Evolutionary conservation across 768 basidiomycete species (phyloP), one percentile per base, ranked within the genome.

Genomic region (Serendipita sp.): DNA sequence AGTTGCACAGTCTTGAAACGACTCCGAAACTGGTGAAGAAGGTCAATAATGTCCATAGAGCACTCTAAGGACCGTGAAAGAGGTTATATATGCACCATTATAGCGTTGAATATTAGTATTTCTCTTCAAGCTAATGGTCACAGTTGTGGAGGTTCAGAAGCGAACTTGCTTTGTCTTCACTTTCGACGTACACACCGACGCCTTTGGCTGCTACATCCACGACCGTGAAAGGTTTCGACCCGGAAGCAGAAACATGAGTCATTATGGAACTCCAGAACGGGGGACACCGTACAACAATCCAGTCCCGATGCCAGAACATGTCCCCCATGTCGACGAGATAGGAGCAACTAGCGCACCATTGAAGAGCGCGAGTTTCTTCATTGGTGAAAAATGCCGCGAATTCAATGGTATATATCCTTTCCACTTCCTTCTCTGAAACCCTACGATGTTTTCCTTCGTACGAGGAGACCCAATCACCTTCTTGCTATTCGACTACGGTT

Each of bases 351-450:
- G 91, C 68, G 96, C 86, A 65, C 96, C 95, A 1, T 78, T 98
- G 71, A 97, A 98, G 78, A 90, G 88, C 69, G 92, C 95, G 0
- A 87, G 91, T 5, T 98, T 97, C 82, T 97, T 97, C 77, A 84
- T 99, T 73, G 96, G 92, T 33, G 86, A 88, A 43, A 82, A 91
- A 73, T 99, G 95, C 82, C 91, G 91, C 75, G 89, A 92, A 64
- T 95, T 84, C 77, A 98, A 95, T 76, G 95, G 95, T 97, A 66
- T 62, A 87, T 36, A 10, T n/a, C 6, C 27, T 70, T 2, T 15
- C 34, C 46, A 6, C 37, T 46, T 18, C 27, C 16, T 29, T 8
- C n/a, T 50, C 8, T 16, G 40, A 37, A 23, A 31, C 29, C 33
- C 31, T n/a, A 60, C 36, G 34, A 44, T 16, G 18, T 50, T 50